A percentile compares a stretch with the other conserved stretches of the same genome.
Conservation (phyloP, 2,329 filamentous ascomycete genomes). For the Monilinia polystroma region DNA sequence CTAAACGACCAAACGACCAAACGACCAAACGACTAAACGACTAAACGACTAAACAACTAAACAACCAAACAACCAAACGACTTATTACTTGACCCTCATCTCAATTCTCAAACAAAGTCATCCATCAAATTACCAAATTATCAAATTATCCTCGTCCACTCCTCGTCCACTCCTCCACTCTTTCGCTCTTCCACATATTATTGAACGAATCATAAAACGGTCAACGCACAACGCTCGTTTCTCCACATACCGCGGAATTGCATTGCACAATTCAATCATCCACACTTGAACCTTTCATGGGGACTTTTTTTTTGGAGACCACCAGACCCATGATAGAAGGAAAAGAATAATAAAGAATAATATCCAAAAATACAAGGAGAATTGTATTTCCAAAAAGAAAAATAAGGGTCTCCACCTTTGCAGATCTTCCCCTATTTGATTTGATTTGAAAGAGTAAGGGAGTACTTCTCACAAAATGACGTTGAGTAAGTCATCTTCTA, state of each 20-base stretch:
- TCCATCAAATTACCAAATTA: neutral
- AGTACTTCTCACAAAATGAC: constrained; percentile 19
- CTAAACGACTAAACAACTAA: too few species aligned
- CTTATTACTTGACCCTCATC: too few species aligned
- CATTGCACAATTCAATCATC: constrained; percentile 5
- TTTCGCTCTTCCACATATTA: neutral
- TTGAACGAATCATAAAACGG: neutral
- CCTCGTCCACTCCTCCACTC: neutral
- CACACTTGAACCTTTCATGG: constrained; percentile 15
- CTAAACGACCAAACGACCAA: too few species aligned
- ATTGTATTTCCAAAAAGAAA: neutral
- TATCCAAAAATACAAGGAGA: neutral
- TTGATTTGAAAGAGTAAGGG: constrained; percentile 10
- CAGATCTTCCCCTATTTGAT: constrained; percentile 21
- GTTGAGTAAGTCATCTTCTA: constrained; percentile 21
- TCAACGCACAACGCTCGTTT: constrained; percentile 23
- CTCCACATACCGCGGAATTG: constrained; percentile 1
- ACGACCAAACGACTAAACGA: too few species aligned
- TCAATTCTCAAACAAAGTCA: constrained; percentile 3
- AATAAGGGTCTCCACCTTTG: constrained; percentile 10
- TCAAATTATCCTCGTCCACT: neutral
- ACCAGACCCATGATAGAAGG: neutral
- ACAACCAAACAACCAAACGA: too few species aligned
- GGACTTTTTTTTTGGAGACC: neutral
- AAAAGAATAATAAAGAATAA: too few species aligned